A percentile compares a stretch with the other conserved stretches of the same genome.
Conservation (phyloP, 164 flowering plant genomes). For the Stephania japonica region DNA sequence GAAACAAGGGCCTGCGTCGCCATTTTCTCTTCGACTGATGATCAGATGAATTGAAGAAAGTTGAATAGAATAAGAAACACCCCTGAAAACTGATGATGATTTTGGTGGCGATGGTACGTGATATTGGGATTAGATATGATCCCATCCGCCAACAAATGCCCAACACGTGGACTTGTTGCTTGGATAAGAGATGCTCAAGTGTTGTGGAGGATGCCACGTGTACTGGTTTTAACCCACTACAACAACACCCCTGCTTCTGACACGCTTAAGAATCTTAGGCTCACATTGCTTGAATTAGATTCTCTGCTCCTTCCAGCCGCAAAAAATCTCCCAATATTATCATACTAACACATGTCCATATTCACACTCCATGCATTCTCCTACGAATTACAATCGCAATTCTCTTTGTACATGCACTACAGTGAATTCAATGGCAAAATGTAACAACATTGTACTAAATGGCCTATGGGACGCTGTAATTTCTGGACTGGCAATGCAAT, state of each 20-base stretch:
- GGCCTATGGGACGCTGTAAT: no score
- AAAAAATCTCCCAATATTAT: background rate
- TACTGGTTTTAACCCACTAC: background rate
- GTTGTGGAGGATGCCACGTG: background rate
- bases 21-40: constrained; percentile 27
- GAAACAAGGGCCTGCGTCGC: constrained; percentile 78
- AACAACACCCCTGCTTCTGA: background rate
- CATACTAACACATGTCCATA: background rate
- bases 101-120: background rate
- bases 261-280: background rate
- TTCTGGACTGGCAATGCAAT: no score
- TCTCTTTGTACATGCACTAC: no score
- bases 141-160: constrained; percentile 11
- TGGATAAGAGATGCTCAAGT: constrained; percentile 10
- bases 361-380: background rate
- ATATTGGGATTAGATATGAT: background rate
- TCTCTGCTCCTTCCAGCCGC: background rate
- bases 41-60: constrained; percentile 2
- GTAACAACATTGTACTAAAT: no score
- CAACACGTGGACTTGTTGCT: constrained; percentile 17
- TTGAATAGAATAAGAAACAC: no score
- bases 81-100: no score
- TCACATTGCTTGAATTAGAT: background rate
- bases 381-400: background rate
- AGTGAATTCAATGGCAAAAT: no score